Percentiles rank a stretch among this genome's conserved stretches.
Evolutionary conservation across 805 yeast species (phyloP).

Genomic region (Saturnispora quitensis): DNA sequence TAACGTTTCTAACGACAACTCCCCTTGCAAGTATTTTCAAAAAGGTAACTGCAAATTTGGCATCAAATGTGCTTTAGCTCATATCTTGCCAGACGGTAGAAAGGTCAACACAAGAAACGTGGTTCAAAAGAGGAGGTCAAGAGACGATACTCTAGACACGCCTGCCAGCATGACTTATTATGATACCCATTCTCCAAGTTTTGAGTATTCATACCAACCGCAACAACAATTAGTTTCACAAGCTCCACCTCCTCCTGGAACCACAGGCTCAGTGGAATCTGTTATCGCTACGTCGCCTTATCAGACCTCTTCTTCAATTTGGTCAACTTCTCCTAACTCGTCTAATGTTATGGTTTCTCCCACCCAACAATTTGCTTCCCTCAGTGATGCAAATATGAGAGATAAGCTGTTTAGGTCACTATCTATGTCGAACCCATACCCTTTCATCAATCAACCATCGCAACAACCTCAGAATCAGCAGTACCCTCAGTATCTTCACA

Average conservation of each 20-base stretch:
- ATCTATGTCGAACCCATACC: slow-evolving; percentile 4
- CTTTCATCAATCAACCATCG: not conserved
- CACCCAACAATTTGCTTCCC: not conserved
- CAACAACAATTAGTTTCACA: not conserved
- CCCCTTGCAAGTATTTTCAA: slow-evolving; percentile 86
- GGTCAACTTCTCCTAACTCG: slow-evolving; percentile 4
- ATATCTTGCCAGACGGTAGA: slow-evolving; percentile 82
- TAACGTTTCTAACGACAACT: slow-evolving; percentile 43
- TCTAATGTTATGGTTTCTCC: not conserved
- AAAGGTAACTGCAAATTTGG: slow-evolving; percentile 98
- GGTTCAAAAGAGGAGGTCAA: slow-evolving; percentile 7
- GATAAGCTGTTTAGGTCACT: slow-evolving; percentile 5
- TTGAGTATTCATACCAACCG: not conserved
- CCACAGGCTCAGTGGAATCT: slow-evolving; percentile 10
- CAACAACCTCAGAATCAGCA: not conserved
- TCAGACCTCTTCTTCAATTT: slow-evolving; percentile 14
- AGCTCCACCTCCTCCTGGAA: slow-evolving; percentile 3
- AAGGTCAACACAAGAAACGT: slow-evolving; percentile 47
- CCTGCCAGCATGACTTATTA: not conserved
- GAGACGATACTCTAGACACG: slow-evolving; percentile 1
- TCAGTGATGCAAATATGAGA: not conserved
- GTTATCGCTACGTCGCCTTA: slow-evolving; percentile 19
- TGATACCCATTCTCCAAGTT: not conserved
- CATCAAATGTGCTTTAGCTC: slow-evolving; percentile 87
- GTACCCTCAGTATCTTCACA: not conserved